Evolutionary conservation across 345 rosid genomes (phyloP).

Genomic region (Eutrema heterophyllum): DNA sequence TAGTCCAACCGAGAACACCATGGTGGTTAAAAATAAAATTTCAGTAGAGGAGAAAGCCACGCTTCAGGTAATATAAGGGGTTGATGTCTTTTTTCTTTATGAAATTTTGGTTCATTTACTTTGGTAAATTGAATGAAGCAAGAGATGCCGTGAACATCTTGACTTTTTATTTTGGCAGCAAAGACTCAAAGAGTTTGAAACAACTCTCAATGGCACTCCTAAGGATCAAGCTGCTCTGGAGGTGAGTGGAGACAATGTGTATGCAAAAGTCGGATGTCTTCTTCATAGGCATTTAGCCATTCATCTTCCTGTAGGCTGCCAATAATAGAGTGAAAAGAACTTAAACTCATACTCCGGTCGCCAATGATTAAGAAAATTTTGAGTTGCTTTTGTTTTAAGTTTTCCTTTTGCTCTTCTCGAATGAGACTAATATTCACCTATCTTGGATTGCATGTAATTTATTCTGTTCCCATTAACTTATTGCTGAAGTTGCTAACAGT

Average conservation of each 20-base stretch:
- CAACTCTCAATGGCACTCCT: constrained; percentile 48
- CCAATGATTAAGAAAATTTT: neutral
- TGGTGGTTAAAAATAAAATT: constrained; percentile 47
- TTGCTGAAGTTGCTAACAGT: neutral
- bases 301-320: neutral
- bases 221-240: constrained; percentile 72
- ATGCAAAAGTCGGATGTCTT: neutral
- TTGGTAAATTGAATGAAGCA: neutral
- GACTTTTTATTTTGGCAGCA: constrained; percentile 39
- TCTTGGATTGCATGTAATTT: neutral
- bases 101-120: neutral
- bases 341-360: neutral
- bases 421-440: neutral
- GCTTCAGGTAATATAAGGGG: constrained; percentile 51
- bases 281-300: constrained; percentile 8
- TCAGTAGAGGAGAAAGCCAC: constrained; percentile 67
- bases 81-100: neutral
- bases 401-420: neutral
- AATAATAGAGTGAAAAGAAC: neutral
- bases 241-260: constrained; percentile 46
- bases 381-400: neutral
- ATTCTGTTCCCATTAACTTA: neutral
- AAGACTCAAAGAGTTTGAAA: constrained; percentile 74
- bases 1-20: constrained; percentile 44
- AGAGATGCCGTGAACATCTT: constrained; percentile 5